Percentiles rank a stretch among this genome's conserved stretches.
phyloP scores from a whole-genome alignment of 805 yeast genomes.

The Hemisphaericaspora nanyangensis region DNA sequence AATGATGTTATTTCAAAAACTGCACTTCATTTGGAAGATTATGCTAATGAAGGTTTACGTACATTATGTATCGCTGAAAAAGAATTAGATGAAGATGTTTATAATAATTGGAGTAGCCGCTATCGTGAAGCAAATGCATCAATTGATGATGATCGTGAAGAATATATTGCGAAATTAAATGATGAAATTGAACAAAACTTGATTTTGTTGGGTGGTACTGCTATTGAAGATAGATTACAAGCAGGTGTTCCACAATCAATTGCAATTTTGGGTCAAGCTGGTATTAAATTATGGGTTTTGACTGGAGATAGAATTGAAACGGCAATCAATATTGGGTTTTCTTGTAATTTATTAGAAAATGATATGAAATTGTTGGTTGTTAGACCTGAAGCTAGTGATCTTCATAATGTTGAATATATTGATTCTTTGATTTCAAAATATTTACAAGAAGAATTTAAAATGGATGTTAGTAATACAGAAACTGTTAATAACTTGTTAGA shows the following conservation, averaged over 20 bases:
- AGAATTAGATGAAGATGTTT: constrained; percentile 43
- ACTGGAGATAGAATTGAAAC: constrained; percentile 84
- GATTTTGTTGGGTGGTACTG: constrained; percentile 69
- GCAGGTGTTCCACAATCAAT: constrained; percentile 77
- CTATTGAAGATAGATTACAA: constrained; percentile 76
- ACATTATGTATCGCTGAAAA: constrained; percentile 68
- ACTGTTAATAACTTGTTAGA: constrained; percentile 37
- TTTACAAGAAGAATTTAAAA: constrained; percentile 44
- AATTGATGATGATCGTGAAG: constrained; percentile 56
- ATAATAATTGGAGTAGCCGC: constrained; percentile 50
- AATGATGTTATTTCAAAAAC: constrained; percentile 52
- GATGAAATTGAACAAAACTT: constrained; percentile 59
- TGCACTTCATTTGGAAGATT: constrained; percentile 61
- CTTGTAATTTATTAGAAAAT: constrained; percentile 65
- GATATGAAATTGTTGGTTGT: constrained; percentile 68
- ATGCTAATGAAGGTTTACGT: constrained; percentile 74
- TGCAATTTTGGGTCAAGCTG: constrained; percentile 61
- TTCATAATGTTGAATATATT: constrained; percentile 34
- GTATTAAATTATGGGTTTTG: constrained; percentile 78
- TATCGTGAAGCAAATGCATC: constrained; percentile 58
- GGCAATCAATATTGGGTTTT: constrained; percentile 78
- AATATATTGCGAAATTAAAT: constrained; percentile 47
- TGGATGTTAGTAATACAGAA: constrained; percentile 31
- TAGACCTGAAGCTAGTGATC: constrained; percentile 54
- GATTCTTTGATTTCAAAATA: constrained; percentile 43